phyloP scores from a whole-genome alignment of 805 yeast species.

The Alloascoidea hylecoeti region DNA sequence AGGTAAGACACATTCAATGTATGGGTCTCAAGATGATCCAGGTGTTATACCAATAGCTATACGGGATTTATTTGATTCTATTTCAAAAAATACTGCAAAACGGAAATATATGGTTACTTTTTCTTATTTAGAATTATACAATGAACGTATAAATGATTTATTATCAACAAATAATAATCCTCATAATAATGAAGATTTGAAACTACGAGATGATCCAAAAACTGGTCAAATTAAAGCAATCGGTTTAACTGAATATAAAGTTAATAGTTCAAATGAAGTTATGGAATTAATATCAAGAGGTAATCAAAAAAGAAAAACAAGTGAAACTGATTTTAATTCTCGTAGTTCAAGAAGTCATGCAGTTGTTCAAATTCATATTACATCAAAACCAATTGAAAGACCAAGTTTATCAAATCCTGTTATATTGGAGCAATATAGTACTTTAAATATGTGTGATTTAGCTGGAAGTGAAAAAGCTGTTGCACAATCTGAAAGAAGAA shows the following conservation, averaged over 20 bases:
- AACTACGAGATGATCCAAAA: conserved; percentile 61
- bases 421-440: conserved; percentile 15
- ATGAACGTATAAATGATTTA: conserved; percentile 75
- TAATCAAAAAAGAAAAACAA: conserved; percentile 61
- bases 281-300: conserved; percentile 49
- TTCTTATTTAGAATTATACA: conserved; percentile 77
- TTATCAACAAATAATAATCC: conserved; percentile 29
- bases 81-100: conserved; percentile 14
- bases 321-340: conserved; percentile 81
- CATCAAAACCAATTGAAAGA: conserved; percentile 7
- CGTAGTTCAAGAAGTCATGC: conserved; percentile 90
- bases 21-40: conserved; percentile 45
- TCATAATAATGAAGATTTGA: conserved; percentile 41
- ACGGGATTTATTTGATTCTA: conserved; percentile 38
- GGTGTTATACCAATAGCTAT: conserved; percentile 67
- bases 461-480: conserved; percentile 95
- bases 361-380: conserved; percentile 55
- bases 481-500: conserved; percentile 61
- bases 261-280: conserved; percentile 43
- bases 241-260: conserved; percentile 55
- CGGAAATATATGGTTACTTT: conserved; percentile 34
- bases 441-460: conserved; percentile 79
- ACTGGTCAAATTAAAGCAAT: conserved; percentile 57
- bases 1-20: conserved; percentile 83
- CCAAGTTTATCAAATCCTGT: neutral